Evolutionary conservation across 2,329 filamentous ascomycete species (phyloP).

Genomic region (Xylariaceae sp.): DNA sequence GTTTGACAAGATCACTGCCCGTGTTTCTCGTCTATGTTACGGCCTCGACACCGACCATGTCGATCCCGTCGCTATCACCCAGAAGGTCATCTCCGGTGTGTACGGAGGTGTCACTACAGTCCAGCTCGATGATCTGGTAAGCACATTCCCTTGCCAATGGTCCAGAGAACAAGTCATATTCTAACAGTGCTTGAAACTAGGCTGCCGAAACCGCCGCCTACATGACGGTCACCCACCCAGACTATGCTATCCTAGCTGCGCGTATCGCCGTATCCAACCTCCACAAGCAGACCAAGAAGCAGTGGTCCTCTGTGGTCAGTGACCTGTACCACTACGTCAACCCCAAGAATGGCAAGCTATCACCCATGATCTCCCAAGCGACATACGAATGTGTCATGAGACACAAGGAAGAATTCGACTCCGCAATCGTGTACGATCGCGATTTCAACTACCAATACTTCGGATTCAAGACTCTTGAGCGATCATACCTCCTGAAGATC

Average conservation of each 20-base stretch:
- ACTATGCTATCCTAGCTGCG: conserved; percentile 96
- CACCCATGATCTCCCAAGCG: conserved; percentile 90
- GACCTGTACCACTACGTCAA: conserved; percentile 97
- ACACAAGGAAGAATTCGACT: conserved; percentile 95
- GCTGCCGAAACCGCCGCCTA: conserved; percentile 98
- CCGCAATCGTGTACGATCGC: conserved; percentile 96
- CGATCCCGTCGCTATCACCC: conserved; percentile 94
- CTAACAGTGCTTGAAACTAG: conserved; percentile 43
- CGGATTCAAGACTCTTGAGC: conserved; percentile 97
- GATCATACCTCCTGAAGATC: conserved; percentile 93
- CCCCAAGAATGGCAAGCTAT: conserved; percentile 75
- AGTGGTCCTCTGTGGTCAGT: conserved; percentile 91
- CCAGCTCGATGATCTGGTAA: conserved; percentile 92
- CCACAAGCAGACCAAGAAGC: conserved; percentile 99
- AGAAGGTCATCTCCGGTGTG: conserved; percentile 98
- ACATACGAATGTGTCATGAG: conserved; percentile 93
- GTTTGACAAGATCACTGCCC: conserved; percentile 99
- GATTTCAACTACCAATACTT: conserved; percentile 99
- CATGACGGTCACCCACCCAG: conserved; percentile 98
- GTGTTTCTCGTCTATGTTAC: conserved; percentile 96
- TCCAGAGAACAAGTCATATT: conserved; percentile 5
- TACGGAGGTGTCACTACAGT: conserved; percentile 97
- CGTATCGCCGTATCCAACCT: conserved; percentile 99
- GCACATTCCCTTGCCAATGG: conserved; percentile 33
- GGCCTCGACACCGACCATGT: conserved; percentile 92